Evolutionary conservation across 2,329 filamentous ascomycete species (phyloP).

Genomic region (Beauveria rudraprayagi): DNA sequence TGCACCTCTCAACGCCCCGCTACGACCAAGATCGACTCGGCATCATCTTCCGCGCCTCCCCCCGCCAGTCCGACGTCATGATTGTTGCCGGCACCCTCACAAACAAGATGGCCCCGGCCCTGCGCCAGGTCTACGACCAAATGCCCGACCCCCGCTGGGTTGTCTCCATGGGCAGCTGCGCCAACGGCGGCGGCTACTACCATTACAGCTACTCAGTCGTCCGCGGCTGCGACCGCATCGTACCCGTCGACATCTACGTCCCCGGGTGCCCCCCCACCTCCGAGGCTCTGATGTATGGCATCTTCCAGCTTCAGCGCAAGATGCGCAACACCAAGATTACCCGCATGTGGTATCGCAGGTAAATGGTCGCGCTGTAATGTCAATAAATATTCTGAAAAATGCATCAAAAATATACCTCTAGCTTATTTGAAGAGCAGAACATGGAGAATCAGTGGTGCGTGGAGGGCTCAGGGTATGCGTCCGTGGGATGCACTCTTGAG

Average conservation of each 20-base stretch:
- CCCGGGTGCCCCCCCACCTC: conserved; percentile 61
- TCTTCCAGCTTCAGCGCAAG: conserved; percentile 72
- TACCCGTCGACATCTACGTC: conserved; percentile 74
- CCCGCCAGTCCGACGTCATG: conserved; percentile 85
- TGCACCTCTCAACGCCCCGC: conserved; percentile 79
- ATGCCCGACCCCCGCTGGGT: conserved; percentile 92
- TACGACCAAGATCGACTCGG: conserved; percentile 86
- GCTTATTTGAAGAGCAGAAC: neutral
- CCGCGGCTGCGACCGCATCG: conserved; percentile 66
- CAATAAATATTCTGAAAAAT: neutral
- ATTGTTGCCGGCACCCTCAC: conserved; percentile 88
- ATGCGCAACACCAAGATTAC: conserved; percentile 54
- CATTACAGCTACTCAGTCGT: conserved; percentile 78
- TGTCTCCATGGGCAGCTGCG: conserved; percentile 73
- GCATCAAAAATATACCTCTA: neutral
- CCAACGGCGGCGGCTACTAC: conserved; percentile 80
- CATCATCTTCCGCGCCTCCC: conserved; percentile 85
- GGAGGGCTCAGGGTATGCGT: neutral
- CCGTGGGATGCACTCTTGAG: neutral
- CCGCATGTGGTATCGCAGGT: conserved; percentile 52
- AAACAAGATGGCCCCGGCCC: conserved; percentile 91
- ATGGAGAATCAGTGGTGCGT: neutral
- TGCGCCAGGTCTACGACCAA: conserved; percentile 89
- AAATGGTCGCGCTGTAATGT: conserved; percentile 15
- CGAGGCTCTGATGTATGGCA: conserved; percentile 59